Evolutionary conservation across 108 stramenopile species (phyloP).

Genomic region (Nitzschia sp.): DNA sequence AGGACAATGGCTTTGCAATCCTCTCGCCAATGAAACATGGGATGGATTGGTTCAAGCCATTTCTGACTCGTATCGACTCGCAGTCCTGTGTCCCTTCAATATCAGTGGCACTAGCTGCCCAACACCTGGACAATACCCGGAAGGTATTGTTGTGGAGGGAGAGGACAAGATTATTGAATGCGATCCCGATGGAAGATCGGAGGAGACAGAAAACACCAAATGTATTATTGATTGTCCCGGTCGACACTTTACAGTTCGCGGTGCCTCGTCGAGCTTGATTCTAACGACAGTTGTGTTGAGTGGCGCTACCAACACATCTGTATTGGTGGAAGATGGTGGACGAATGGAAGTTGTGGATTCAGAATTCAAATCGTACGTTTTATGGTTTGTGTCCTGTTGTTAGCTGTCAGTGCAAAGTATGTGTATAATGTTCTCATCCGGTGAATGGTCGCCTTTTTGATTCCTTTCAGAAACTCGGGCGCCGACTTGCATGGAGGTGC

Average conservation of each 20-base stretch:
- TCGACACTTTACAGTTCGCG: constrained; percentile 24
- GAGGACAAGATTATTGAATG: constrained; percentile 11
- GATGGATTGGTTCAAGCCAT: constrained; percentile 21
- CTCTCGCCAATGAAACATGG: constrained; percentile 23
- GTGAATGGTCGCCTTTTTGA: background rate
- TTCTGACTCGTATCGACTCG: constrained; percentile 9
- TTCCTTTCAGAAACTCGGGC: constrained; percentile 10
- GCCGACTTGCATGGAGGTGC: constrained; percentile 7
- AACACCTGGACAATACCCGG: background rate
- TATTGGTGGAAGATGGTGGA: constrained; percentile 11
- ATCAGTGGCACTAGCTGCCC: constrained; percentile 35
- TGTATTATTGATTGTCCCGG: constrained; percentile 37
- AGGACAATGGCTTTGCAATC: constrained; percentile 8
- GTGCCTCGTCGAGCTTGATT: constrained; percentile 1
- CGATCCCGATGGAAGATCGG: background rate
- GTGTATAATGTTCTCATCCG: background rate
- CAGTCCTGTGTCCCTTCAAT: constrained; percentile 27
- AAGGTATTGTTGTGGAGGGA: constrained; percentile 12
- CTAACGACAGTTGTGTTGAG: constrained; percentile 14
- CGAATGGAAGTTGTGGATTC: constrained; percentile 9
- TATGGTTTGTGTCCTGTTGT: background rate
- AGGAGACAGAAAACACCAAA: background rate
- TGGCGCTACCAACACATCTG: constrained; percentile 16
- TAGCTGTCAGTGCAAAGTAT: background rate
- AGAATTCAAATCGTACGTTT: constrained; percentile 9